phyloP scores from a whole-genome alignment of 2,329 filamentous ascomycete genomes.

The Knoxdaviesia proteae region DNA sequence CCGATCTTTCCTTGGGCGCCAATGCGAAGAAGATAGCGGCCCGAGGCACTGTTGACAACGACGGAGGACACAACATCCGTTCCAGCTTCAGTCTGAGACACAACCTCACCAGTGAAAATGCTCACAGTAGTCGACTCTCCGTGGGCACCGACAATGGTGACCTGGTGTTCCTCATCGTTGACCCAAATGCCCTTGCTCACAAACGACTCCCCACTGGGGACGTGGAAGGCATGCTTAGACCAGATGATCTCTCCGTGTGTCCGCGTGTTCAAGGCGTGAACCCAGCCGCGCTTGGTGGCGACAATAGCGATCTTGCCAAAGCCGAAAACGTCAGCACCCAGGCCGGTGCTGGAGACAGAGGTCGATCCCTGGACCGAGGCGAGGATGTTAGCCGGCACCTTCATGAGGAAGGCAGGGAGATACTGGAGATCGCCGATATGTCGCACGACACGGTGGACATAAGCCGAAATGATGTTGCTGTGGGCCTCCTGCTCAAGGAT shows the following conservation, averaged over 20 bases:
- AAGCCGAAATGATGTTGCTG: constrained; percentile 61
- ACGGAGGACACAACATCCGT: constrained; percentile 18
- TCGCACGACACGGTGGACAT: constrained; percentile 65
- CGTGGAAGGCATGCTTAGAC: constrained; percentile 38
- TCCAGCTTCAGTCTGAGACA: constrained; percentile 15
- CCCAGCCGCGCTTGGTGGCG: constrained; percentile 56
- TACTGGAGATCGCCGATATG: constrained; percentile 60
- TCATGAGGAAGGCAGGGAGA: constrained; percentile 52
- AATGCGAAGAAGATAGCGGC: constrained; percentile 32
- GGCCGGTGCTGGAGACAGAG: constrained; percentile 11
- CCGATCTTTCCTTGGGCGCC: constrained; percentile 26
- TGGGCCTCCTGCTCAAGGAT: constrained; percentile 75
- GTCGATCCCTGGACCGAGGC: neutral
- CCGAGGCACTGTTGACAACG: constrained; percentile 28
- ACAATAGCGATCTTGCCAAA: constrained; percentile 72
- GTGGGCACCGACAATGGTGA: constrained; percentile 36
- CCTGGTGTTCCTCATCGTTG: constrained; percentile 31
- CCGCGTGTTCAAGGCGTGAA: constrained; percentile 63
- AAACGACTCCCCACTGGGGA: constrained; percentile 41
- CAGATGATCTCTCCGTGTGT: constrained; percentile 56
- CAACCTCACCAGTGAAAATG: constrained; percentile 27
- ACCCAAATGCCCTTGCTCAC: constrained; percentile 31
- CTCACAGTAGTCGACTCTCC: constrained; percentile 41
- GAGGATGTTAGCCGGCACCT: constrained; percentile 33
- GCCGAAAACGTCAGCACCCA: constrained; percentile 59